Percentiles rank a stretch among this genome's conserved stretches.
Conservation (phyloP, 129 eudicot genomes). For the Flaveria trinervia region DNA sequence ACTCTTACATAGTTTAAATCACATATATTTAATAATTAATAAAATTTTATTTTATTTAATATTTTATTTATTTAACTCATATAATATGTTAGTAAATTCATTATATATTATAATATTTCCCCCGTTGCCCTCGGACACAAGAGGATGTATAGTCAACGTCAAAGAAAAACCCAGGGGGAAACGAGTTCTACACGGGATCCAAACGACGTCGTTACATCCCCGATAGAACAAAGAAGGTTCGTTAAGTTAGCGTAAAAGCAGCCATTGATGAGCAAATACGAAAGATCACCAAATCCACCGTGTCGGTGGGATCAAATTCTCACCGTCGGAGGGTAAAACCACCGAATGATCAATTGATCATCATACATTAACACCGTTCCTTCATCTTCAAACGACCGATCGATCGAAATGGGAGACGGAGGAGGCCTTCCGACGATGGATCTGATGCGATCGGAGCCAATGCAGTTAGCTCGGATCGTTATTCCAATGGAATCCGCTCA, state of each 20-base stretch:
- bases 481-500: slow-evolving; percentile 82
- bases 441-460: slow-evolving; percentile 82
- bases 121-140: background rate
- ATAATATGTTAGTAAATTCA: too few relatives aligned
- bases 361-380: slow-evolving; percentile 16
- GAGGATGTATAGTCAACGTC: slow-evolving; percentile 13
- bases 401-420: slow-evolving; percentile 38
- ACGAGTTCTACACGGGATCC: slow-evolving; percentile 15
- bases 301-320: slow-evolving; percentile 38
- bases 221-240: slow-evolving; percentile 17
- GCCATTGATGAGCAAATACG: slow-evolving; percentile 21
- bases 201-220: slow-evolving; percentile 20
- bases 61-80: too few relatives aligned
- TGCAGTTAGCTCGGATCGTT: slow-evolving; percentile 81
- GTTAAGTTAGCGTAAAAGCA: slow-evolving; percentile 36
- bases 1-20: too few relatives aligned
- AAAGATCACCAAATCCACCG: slow-evolving; percentile 40
- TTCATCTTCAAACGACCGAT: slow-evolving; percentile 18
- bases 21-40: too few relatives aligned
- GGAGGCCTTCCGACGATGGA: slow-evolving; percentile 67
- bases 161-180: background rate
- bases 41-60: too few relatives aligned
- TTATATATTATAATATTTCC: too few relatives aligned
- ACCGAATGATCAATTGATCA: background rate
- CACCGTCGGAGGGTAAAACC: slow-evolving; percentile 28